Base-by-base conservation (phyloP, 495 filamentous ascomycete genomes). In the Pyronema omphalodes region DNA sequence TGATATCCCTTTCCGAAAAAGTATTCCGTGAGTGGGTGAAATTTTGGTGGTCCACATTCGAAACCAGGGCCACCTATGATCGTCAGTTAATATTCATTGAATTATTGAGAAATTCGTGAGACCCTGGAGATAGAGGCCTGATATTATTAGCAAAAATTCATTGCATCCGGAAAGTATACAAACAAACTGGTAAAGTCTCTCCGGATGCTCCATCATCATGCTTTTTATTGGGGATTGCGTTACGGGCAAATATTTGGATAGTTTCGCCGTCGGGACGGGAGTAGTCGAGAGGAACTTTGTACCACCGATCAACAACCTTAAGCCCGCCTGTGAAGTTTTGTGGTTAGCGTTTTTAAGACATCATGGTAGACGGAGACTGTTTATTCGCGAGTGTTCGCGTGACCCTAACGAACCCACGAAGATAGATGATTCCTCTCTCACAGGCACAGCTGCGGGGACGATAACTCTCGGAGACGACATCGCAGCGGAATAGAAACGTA, bases 1-100 rank as follows among this genome's bases (percentile, higher is more conserved):
- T 91, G 73, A 61, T 93, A 94, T 18, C 89, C 89, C 54, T 81
- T 82, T 54, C 79, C 81, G 6, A 94, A 76, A 15, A 85, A 72
- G n/a, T 70, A 67, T 12, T 76, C 71, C 9, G 84, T 79, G 60
- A 84, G 76, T 17, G 76, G 68, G 59, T 75, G 75, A 51, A 79
- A 74, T 64, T 93, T 84, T 6, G 88, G 88, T 40, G 80, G 67
- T 11, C 73, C 68, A 58, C 82, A 87, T 54, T 78, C 81, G 60
- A 81, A 77, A 0, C 88, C 88, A 1, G 88, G 88, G 0, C 88
- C 88, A 43, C 84, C 84, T 66, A 23, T 15, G 14, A 11, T 47
- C 17, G 7, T 23, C 44, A 17, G 3, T 47, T 9, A 47, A n/a
- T 47, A n/a, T 29, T 29, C 44, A 3, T 15, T 19, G 1, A 17